Conservation (phyloP, 257 asterid species). For the Buddleja alternifolia region DNA sequence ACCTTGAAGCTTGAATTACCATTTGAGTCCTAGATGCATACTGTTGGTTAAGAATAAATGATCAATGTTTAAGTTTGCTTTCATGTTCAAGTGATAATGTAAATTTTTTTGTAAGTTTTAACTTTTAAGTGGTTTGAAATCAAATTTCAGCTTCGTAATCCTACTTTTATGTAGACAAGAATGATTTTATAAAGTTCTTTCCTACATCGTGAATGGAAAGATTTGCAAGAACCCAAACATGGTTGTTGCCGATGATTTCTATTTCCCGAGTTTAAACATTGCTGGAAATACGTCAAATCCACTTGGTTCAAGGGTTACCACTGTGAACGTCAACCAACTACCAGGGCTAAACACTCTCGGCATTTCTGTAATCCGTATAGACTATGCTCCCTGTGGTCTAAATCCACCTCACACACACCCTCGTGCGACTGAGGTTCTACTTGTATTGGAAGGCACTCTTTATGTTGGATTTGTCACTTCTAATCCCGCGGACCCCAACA, state of each 20-base stretch:
- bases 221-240: conserved; percentile 37
- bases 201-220: conserved; percentile 43
- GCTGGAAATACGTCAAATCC: conserved; percentile 28
- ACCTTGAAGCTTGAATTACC: too few species aligned
- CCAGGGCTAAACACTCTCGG: conserved; percentile 49
- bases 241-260: conserved; percentile 32
- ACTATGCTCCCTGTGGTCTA: conserved; percentile 32
- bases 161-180: too few species aligned
- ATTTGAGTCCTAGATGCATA: too few species aligned
- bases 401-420: conserved; percentile 45
- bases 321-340: conserved; percentile 32
- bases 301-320: conserved; percentile 30
- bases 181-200: too few species aligned
- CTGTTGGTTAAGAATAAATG: too few species aligned
- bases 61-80: too few species aligned
- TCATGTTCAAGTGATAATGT: too few species aligned
- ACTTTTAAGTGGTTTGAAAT: too few species aligned
- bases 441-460: conserved; percentile 35
- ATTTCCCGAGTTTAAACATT: conserved; percentile 31
- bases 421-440: conserved; percentile 40
- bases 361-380: conserved; percentile 31
- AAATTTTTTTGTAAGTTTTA: too few species aligned
- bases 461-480: conserved; percentile 40
- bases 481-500: conserved; percentile 26
- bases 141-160: too few species aligned